Evolutionary conservation across 495 filamentous ascomycete species (phyloP).

Genomic region (Mytilinidion resinicola): DNA sequence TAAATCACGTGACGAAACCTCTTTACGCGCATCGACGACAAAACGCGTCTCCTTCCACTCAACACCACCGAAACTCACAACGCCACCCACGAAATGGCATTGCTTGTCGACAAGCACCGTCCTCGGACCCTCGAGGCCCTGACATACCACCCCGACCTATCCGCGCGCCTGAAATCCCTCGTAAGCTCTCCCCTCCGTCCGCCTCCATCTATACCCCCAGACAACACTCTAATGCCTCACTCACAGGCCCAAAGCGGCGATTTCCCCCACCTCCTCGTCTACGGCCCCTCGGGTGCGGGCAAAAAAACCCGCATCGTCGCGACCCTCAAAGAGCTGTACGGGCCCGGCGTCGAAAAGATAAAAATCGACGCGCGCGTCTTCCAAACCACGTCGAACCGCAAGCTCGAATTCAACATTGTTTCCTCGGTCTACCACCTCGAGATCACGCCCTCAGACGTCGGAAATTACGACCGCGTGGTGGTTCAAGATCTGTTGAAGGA

Average conservation of each 20-base stretch:
- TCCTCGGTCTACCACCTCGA: conserved; percentile 93
- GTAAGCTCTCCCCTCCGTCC: conserved; percentile 56
- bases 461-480: conserved; percentile 90
- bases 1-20: background rate
- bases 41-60: background rate
- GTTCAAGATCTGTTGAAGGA: conserved; percentile 94
- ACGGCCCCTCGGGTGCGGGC: conserved; percentile 91
- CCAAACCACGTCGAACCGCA: conserved; percentile 90
- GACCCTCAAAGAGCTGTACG: conserved; percentile 85
- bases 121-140: conserved; percentile 83
- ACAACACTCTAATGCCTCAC: background rate
- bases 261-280: conserved; percentile 94
- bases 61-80: background rate
- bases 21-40: conserved; percentile 1
- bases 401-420: conserved; percentile 98
- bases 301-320: conserved; percentile 97
- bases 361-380: conserved; percentile 95
- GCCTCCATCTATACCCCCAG: conserved; percentile 1
- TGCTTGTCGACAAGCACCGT: conserved; percentile 91
- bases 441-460: conserved; percentile 97
- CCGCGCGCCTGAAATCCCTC: conserved; percentile 76
- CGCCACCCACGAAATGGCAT: conserved; percentile 48
- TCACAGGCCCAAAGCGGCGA: conserved; percentile 86
- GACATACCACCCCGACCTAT: conserved; percentile 83
- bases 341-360: conserved; percentile 91